phyloP scores from a whole-genome alignment of 2,329 filamentous ascomycete genomes.

The Ascochyta koolunga region DNA sequence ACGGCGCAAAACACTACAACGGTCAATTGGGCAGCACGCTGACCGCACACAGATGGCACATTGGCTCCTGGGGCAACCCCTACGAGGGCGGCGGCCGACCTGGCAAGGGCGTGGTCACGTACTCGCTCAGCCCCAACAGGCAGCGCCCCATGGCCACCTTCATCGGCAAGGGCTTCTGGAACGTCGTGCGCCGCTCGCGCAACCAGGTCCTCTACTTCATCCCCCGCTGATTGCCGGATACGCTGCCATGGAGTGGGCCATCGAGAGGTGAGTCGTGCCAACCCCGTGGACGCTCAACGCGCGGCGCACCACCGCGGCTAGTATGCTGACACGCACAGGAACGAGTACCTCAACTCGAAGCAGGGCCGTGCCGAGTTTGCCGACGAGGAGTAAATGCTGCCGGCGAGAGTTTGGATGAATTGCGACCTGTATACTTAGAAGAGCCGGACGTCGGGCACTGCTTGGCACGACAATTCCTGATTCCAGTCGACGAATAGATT shows the following conservation, averaged over 20 bases:
- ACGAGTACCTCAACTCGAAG: conserved; percentile 84
- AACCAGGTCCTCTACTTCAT: conserved; percentile 88
- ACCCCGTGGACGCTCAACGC: not conserved
- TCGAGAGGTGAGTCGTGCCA: conserved; percentile 73
- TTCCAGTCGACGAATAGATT: conserved; percentile 29
- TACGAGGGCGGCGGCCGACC: conserved; percentile 49
- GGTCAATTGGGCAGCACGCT: conserved; percentile 21
- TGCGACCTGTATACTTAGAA: conserved; percentile 22
- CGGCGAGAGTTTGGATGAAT: conserved; percentile 1
- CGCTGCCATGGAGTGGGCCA: conserved; percentile 87
- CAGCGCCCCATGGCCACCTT: conserved; percentile 85
- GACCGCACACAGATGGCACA: conserved; percentile 40
- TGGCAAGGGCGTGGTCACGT: conserved; percentile 69
- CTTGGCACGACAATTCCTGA: conserved; percentile 19
- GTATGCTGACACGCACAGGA: conserved; percentile 56
- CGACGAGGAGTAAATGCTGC: conserved; percentile 48
- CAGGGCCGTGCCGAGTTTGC: conserved; percentile 64
- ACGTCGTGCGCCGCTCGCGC: conserved; percentile 86
- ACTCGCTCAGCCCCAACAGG: conserved; percentile 83
- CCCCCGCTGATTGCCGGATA: conserved; percentile 78
- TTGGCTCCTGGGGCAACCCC: conserved; percentile 47
- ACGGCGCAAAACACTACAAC: conserved; percentile 8
- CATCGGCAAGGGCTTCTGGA: conserved; percentile 86
- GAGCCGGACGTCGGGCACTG: conserved; percentile 12
- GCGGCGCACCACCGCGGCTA: not conserved